phyloP scores from a whole-genome alignment of 2,329 filamentous ascomycete genomes.

The Magnaporthales sp. region DNA sequence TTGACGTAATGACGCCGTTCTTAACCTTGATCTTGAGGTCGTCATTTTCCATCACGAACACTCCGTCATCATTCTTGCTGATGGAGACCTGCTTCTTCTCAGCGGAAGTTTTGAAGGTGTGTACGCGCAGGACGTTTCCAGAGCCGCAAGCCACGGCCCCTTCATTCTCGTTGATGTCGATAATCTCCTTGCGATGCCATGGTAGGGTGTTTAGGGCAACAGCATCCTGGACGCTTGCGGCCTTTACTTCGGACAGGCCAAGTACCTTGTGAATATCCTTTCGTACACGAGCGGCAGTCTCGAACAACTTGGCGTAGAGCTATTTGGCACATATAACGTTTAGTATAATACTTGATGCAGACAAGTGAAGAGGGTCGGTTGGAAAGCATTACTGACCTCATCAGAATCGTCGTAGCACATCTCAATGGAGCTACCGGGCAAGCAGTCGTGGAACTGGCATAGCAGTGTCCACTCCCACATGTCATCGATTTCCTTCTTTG shows the following conservation, averaged over 20 bases:
- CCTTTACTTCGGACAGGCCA: slow-evolving; percentile 33
- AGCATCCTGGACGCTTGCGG: slow-evolving; percentile 20
- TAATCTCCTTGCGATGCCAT: slow-evolving; percentile 47
- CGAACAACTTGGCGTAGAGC: slow-evolving; percentile 46
- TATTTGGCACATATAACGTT: background rate
- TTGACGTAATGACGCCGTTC: slow-evolving; percentile 51
- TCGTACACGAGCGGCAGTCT: slow-evolving; percentile 44
- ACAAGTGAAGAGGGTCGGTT: background rate
- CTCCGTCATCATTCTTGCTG: slow-evolving; percentile 41
- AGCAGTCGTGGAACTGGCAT: slow-evolving; percentile 62
- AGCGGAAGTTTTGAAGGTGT: slow-evolving; percentile 35
- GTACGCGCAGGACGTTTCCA: slow-evolving; percentile 42
- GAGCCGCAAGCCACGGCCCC: slow-evolving; percentile 29
- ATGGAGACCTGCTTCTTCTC: slow-evolving; percentile 42
- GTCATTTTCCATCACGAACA: slow-evolving; percentile 73
- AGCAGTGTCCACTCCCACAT: slow-evolving; percentile 61
- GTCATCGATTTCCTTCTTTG: slow-evolving; percentile 55
- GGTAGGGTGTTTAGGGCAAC: slow-evolving; percentile 48
- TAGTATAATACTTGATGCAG: background rate
- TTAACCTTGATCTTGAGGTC: slow-evolving; percentile 54
- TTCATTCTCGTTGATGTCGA: slow-evolving; percentile 28
- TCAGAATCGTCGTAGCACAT: slow-evolving; percentile 64
- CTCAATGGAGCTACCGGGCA: slow-evolving; percentile 58
- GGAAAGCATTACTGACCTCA: slow-evolving; percentile 28
- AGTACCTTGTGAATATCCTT: slow-evolving; percentile 45